These are phyloP conservation scores for Monosporascus sp. DNA, from an alignment of 2,329 filamentous ascomycete genomes.

Conservation along the genomic window DNA sequence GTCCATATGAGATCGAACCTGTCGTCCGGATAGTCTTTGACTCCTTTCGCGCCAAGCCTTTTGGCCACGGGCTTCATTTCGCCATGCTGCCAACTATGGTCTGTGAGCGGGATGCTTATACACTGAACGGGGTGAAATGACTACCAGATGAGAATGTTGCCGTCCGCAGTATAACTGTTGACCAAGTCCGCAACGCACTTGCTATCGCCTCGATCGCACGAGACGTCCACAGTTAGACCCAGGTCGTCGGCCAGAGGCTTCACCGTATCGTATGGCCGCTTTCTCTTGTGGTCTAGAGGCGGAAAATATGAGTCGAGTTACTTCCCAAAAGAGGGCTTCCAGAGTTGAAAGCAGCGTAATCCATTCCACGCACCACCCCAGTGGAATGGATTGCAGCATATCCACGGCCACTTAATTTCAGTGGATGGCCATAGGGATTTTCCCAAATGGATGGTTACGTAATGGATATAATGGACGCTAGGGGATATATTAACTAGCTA, in stretches of 20 bases:
- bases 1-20: slow-evolving; percentile 54
- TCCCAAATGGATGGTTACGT: too few relatives aligned
- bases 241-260: slow-evolving; percentile 50
- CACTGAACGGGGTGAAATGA: slow-evolving; percentile 1
- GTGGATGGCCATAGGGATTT: too few relatives aligned
- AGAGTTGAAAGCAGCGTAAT: too few relatives aligned
- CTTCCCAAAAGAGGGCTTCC: not conserved
- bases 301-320: not conserved
- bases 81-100: slow-evolving; percentile 51
- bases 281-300: slow-evolving; percentile 39
- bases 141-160: slow-evolving; percentile 54
- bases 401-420: too few relatives aligned
- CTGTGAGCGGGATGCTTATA: not conserved
- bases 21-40: slow-evolving; percentile 44
- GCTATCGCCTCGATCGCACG: slow-evolving; percentile 50
- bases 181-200: slow-evolving; percentile 48
- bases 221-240: slow-evolving; percentile 47
- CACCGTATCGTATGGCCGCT: slow-evolving; percentile 52
- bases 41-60: slow-evolving; percentile 43
- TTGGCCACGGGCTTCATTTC: slow-evolving; percentile 45
- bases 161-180: slow-evolving; percentile 37
- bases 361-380: too few relatives aligned
- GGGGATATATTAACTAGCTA: too few relatives aligned
- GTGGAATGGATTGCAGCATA: too few relatives aligned
- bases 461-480: too few relatives aligned